These are phyloP conservation scores for Bipolaris victoriae DNA, from an alignment of 2,329 filamentous ascomycete species.

Conservation along the genomic window DNA sequence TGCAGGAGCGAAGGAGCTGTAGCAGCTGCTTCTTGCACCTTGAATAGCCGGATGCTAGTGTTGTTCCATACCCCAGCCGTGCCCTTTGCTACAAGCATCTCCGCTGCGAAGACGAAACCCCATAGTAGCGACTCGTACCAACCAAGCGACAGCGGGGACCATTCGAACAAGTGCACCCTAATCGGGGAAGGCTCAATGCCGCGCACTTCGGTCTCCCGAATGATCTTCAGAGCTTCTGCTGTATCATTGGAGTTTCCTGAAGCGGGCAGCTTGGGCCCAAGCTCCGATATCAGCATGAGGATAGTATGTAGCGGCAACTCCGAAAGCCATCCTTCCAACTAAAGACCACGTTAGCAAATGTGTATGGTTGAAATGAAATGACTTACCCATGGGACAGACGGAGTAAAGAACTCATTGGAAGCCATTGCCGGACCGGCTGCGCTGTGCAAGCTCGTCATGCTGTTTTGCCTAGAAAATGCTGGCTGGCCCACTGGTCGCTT, in stretches of 20 bases:
- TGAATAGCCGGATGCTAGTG: slow-evolving; percentile 85
- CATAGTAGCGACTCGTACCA: slow-evolving; percentile 97
- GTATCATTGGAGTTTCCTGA: slow-evolving; percentile 51
- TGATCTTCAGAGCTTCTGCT: slow-evolving; percentile 53
- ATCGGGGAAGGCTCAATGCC: slow-evolving; percentile 77
- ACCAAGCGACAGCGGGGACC: slow-evolving; percentile 85
- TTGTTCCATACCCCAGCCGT: slow-evolving; percentile 95
- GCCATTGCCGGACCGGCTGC: slow-evolving; percentile 65
- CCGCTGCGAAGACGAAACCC: slow-evolving; percentile 88
- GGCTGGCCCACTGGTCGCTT: slow-evolving; percentile 87
- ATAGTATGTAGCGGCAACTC: slow-evolving; percentile 88
- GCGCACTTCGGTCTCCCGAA: slow-evolving; percentile 67
- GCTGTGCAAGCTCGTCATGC: slow-evolving; percentile 77
- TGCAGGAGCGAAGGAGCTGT: slow-evolving; percentile 81
- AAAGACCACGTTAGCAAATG: slow-evolving; percentile 26
- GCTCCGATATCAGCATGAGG: slow-evolving; percentile 73
- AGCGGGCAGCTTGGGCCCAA: slow-evolving; percentile 59
- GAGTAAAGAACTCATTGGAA: slow-evolving; percentile 70
- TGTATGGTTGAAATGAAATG: background rate
- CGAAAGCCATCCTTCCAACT: slow-evolving; percentile 93
- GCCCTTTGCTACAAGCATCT: slow-evolving; percentile 85
- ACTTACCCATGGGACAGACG: slow-evolving; percentile 74
- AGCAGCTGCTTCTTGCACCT: slow-evolving; percentile 82
- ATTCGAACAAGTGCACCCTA: slow-evolving; percentile 88
- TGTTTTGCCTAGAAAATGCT: slow-evolving; percentile 90